Evolutionary conservation across 2,329 filamentous ascomycete species (phyloP).

Genomic region (Xylogone sp.): DNA sequence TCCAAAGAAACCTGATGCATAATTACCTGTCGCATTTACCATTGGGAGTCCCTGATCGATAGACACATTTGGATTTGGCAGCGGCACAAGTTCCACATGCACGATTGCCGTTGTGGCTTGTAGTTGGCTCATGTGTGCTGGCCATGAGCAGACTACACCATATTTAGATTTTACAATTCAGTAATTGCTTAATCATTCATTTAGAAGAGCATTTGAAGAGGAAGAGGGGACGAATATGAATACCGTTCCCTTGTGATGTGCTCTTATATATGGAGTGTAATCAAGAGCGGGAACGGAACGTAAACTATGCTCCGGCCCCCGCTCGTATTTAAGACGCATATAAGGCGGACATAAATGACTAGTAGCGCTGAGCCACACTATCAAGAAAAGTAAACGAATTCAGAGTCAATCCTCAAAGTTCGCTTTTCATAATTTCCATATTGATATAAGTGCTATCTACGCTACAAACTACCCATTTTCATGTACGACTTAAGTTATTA

Average conservation of each 20-base stretch:
- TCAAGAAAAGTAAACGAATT: too few species aligned
- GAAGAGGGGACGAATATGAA: not conserved
- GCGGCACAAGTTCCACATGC: slow-evolving; percentile 3
- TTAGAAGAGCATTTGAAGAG: not conserved
- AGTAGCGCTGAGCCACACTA: too few species aligned
- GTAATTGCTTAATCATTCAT: not conserved
- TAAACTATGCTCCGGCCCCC: not conserved
- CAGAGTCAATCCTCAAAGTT: not conserved
- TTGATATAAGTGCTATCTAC: slow-evolving; percentile 10
- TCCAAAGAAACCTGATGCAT: not conserved
- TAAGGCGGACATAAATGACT: too few species aligned
- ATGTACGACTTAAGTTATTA: not conserved
- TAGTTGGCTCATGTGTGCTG: not conserved
- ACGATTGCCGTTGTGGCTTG: not conserved
- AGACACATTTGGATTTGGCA: slow-evolving; percentile 4
- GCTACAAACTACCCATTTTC: slow-evolving; percentile 6
- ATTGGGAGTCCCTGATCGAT: not conserved
- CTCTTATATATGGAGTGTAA: not conserved
- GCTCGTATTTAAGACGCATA: not conserved
- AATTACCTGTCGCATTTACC: slow-evolving; percentile 2
- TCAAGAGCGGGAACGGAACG: not conserved
- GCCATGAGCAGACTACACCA: not conserved
- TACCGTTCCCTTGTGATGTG: not conserved
- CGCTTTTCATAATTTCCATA: not conserved
- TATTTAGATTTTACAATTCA: not conserved